Conservation (phyloP, 2,329 filamentous ascomycete genomes). For the Fusarium stilboides region DNA sequence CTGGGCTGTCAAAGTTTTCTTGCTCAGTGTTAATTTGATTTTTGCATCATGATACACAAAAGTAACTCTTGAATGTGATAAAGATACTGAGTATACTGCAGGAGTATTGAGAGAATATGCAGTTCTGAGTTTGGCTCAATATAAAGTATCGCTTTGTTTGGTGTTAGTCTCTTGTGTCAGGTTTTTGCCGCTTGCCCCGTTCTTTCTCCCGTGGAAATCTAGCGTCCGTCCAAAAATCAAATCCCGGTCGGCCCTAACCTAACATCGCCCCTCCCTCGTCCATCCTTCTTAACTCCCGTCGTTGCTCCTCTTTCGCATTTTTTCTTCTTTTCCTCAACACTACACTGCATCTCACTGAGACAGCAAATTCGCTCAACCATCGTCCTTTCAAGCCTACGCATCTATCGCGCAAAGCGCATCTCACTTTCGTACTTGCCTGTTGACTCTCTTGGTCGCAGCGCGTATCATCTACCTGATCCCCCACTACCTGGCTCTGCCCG, state of each 20-base stretch:
- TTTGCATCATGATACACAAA: not conserved
- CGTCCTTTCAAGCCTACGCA: conserved; percentile 19
- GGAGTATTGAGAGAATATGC: too few relatives aligned
- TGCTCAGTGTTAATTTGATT: not conserved
- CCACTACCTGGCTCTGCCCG: conserved; percentile 23
- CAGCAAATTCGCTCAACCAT: conserved; percentile 40
- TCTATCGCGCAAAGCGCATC: conserved; percentile 44
- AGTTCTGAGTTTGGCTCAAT: not conserved
- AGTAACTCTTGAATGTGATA: too few relatives aligned
- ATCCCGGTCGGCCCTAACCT: conserved; percentile 50
- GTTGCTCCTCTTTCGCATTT: conserved; percentile 42
- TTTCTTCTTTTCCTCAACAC: conserved; percentile 42
- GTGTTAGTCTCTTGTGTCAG: conserved; percentile 3
- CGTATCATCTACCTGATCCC: conserved; percentile 33
- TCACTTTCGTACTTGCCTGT: conserved; percentile 41
- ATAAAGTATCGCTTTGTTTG: conserved; percentile 3
- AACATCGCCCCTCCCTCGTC: conserved; percentile 47
- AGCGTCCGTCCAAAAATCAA: conserved; percentile 40
- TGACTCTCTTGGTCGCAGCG: conserved; percentile 51
- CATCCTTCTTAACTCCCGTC: conserved; percentile 42
- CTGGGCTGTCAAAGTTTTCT: conserved; percentile 15
- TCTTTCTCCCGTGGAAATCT: conserved; percentile 25
- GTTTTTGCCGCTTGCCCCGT: conserved; percentile 47
- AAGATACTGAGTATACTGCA: too few relatives aligned
- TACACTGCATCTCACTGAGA: conserved; percentile 48